Evolutionary conservation across 1,284 basidiomycete genomes (phyloP).

Genomic region (Inonotus hispidus): DNA sequence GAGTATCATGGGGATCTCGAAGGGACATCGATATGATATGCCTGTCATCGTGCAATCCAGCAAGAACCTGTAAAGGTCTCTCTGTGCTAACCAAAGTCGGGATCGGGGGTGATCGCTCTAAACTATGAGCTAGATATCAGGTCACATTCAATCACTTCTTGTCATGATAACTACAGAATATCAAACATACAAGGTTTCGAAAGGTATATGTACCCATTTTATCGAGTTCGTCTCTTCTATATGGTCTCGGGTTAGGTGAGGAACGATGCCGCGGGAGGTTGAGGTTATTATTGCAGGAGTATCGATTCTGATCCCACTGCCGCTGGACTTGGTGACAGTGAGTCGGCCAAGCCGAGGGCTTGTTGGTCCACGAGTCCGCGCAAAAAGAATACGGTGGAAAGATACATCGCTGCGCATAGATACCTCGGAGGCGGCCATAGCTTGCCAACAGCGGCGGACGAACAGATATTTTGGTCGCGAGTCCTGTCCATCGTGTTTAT

Average conservation of each 20-base stretch:
- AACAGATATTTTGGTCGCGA: no score
- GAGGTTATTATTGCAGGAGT: constrained; percentile 60
- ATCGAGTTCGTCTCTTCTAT: constrained; percentile 42
- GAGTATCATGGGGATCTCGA: constrained; percentile 58
- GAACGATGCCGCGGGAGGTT: constrained; percentile 67
- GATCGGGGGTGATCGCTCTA: constrained; percentile 57
- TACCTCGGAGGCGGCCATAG: neutral
- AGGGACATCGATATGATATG: constrained; percentile 57
- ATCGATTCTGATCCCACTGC: constrained; percentile 32
- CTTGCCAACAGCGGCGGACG: no score
- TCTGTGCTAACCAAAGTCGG: constrained; percentile 48
- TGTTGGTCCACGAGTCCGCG: neutral
- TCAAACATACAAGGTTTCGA: constrained; percentile 76
- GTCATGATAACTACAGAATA: neutral
- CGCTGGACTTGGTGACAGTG: neutral
- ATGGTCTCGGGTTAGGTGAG: constrained; percentile 69
- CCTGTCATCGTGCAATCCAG: constrained; percentile 44
- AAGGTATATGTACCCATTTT: constrained; percentile 61
- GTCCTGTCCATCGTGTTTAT: no score
- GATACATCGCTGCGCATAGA: neutral
- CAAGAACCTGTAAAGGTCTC: constrained; percentile 50
- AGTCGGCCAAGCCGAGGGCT: constrained; percentile 11
- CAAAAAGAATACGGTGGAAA: constrained; percentile 3
- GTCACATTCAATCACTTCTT: neutral
- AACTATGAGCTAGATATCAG: constrained; percentile 32